phyloP scores from a whole-genome alignment of 1,284 basidiomycete species.

The Macrocybe sp. region DNA sequence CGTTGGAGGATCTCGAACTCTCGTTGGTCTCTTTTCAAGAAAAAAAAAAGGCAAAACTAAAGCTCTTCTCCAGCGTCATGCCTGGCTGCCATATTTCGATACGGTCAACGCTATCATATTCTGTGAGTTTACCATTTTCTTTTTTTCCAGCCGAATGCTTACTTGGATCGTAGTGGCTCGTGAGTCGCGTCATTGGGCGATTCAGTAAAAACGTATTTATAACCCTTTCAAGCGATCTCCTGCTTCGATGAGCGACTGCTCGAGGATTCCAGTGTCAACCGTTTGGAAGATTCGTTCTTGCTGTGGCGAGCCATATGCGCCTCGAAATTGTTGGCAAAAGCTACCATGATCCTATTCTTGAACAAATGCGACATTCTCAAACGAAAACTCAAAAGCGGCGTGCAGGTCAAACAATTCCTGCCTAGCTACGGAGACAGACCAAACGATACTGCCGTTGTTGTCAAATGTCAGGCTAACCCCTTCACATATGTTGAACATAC shows the following conservation, averaged over 20 bases:
- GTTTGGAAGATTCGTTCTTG: slow-evolving; percentile 62
- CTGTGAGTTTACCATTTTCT: slow-evolving; percentile 23
- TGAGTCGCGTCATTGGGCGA: slow-evolving; percentile 13
- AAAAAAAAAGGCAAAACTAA: not conserved
- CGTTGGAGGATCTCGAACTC: slow-evolving; percentile 49
- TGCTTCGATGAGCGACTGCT: slow-evolving; percentile 61
- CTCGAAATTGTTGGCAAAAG: slow-evolving; percentile 50
- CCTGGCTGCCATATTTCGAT: slow-evolving; percentile 65
- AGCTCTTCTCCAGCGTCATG: slow-evolving; percentile 34
- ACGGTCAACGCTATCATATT: slow-evolving; percentile 64
- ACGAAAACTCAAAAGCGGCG: slow-evolving; percentile 50
- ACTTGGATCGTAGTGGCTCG: slow-evolving; percentile 25
- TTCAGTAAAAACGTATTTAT: not conserved
- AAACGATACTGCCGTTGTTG: slow-evolving; percentile 46
- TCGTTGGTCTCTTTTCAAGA: slow-evolving; percentile 4
- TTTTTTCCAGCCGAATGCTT: not conserved
- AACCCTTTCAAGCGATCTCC: slow-evolving; percentile 39
- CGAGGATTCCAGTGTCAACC: slow-evolving; percentile 55
- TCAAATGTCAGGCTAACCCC: slow-evolving; percentile 34
- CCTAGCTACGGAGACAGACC: slow-evolving; percentile 53
- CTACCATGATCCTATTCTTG: slow-evolving; percentile 57
- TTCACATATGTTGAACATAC: slow-evolving; percentile 36
- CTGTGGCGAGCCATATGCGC: slow-evolving; percentile 57
- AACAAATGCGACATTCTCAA: slow-evolving; percentile 64
- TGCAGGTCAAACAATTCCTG: slow-evolving; percentile 51